These are phyloP conservation scores for Hymenotorrendiella dingleyae DNA, from an alignment of 2,329 filamentous ascomycete species.

Conservation along the genomic window DNA sequence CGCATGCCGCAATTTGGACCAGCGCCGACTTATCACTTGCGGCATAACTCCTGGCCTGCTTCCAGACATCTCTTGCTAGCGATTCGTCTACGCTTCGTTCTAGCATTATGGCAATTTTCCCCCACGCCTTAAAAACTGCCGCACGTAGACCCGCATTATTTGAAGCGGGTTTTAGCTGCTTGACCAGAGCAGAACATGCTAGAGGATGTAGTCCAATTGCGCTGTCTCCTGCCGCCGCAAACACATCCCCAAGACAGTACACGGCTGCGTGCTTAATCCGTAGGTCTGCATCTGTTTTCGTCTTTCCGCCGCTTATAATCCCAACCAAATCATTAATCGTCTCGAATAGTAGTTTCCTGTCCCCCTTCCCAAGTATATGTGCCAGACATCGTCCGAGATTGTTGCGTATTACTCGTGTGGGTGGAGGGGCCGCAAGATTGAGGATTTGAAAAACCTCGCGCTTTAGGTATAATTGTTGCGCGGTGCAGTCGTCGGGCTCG, in stretches of 20 bases:
- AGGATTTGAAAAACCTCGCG: conserved; percentile 92
- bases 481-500: conserved; percentile 71
- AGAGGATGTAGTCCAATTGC: conserved; percentile 77
- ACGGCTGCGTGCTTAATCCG: conserved; percentile 82
- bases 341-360: conserved; percentile 88
- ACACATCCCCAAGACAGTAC: conserved; percentile 81
- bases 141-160: conserved; percentile 78
- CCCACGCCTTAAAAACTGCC: conserved; percentile 67
- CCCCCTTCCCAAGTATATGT: conserved; percentile 76
- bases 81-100: conserved; percentile 73
- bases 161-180: conserved; percentile 72
- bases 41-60: conserved; percentile 73
- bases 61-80: conserved; percentile 88
- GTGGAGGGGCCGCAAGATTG: conserved; percentile 71
- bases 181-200: conserved; percentile 65
- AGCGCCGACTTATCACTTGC: conserved; percentile 75
- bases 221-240: conserved; percentile 88
- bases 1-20: conserved; percentile 72
- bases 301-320: conserved; percentile 68
- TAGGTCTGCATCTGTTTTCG: conserved; percentile 67
- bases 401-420: conserved; percentile 83
- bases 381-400: conserved; percentile 81
- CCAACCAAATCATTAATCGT: conserved; percentile 82
- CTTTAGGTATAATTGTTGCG: conserved; percentile 87
- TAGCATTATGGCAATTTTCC: conserved; percentile 71